These are phyloP conservation scores for Cicer judaicum DNA, from an alignment of 306 rosid species.

Conservation along the genomic window DNA sequence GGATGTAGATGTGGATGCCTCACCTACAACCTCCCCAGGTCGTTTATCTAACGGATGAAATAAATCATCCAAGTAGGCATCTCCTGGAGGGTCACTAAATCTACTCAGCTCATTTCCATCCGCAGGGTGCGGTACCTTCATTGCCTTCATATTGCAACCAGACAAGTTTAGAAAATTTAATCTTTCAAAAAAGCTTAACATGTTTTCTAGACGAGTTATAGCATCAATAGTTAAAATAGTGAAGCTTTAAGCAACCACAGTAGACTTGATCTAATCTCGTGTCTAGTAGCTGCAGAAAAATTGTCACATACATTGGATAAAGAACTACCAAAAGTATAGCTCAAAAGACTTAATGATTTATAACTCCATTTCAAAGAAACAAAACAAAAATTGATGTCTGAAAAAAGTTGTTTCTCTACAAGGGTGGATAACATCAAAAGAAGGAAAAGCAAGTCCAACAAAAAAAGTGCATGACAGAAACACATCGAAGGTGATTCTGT, in stretches of 20 bases:
- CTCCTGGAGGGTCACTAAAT: conserved; percentile 99
- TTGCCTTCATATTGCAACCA: conserved; percentile 65
- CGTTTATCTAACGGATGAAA: conserved; percentile 75
- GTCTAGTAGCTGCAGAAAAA: not conserved
- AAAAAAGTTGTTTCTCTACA: conserved; percentile 18
- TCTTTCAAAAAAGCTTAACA: conserved; percentile 29
- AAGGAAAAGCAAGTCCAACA: not conserved
- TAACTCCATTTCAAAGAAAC: not conserved
- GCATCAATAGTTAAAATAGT: conserved; percentile 24
- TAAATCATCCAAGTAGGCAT: conserved; percentile 93
- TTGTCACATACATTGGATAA: not conserved
- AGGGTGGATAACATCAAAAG: conserved; percentile 15
- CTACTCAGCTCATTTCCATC: conserved; percentile 90
- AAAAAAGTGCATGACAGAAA: conserved; percentile 32
- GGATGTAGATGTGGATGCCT: conserved; percentile 86
- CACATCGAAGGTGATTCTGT: conserved; percentile 6
- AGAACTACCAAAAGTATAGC: conserved; percentile 18
- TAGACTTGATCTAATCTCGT: conserved; percentile 21
- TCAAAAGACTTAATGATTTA: conserved; percentile 11
- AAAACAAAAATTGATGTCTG: conserved; percentile 28
- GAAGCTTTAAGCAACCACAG: conserved; percentile 28
- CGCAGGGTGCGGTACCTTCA: conserved; percentile 60
- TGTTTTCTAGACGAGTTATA: conserved; percentile 24
- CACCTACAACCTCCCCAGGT: conserved; percentile 63
- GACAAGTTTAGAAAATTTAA: conserved; percentile 44